Conservation (phyloP, 2,329 filamentous ascomycete genomes). For the Sporothrix inflata region DNA sequence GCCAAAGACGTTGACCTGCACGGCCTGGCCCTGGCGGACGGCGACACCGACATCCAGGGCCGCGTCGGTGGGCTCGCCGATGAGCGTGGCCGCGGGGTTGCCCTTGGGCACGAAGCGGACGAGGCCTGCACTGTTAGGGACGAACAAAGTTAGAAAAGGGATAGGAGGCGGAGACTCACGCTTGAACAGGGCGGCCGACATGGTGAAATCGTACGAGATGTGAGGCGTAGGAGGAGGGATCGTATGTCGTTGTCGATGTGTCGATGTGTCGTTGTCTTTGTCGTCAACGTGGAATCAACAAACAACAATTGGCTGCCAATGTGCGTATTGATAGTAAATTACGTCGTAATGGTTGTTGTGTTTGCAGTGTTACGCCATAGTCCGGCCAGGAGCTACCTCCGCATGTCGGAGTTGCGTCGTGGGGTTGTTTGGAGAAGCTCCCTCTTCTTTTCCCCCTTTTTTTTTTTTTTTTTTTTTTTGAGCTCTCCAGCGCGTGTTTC, state of each 20-base stretch:
- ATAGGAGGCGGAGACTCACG: not conserved
- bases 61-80: conserved; percentile 59
- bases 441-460: not conserved
- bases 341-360: not conserved
- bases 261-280: too few species aligned
- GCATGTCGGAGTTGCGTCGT: not conserved
- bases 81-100: conserved; percentile 52
- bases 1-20: conserved; percentile 59
- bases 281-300: not conserved
- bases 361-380: not conserved
- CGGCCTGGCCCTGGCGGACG: conserved; percentile 58
- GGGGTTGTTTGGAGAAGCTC: not conserved
- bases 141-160: not conserved
- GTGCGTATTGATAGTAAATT: not conserved
- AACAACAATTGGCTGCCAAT: not conserved
- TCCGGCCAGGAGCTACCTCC: conserved; percentile 1
- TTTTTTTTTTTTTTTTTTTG: not conserved
- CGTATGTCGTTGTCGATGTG: too few species aligned
- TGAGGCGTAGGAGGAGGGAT: not conserved
- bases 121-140: conserved; percentile 48
- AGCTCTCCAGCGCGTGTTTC: not conserved
- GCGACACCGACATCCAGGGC: conserved; percentile 61
- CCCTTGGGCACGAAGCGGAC: conserved; percentile 62
- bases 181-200: not conserved
- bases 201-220: not conserved